Conservation (phyloP, 495 filamentous ascomycete genomes). For the Hamigera avellanea region DNA sequence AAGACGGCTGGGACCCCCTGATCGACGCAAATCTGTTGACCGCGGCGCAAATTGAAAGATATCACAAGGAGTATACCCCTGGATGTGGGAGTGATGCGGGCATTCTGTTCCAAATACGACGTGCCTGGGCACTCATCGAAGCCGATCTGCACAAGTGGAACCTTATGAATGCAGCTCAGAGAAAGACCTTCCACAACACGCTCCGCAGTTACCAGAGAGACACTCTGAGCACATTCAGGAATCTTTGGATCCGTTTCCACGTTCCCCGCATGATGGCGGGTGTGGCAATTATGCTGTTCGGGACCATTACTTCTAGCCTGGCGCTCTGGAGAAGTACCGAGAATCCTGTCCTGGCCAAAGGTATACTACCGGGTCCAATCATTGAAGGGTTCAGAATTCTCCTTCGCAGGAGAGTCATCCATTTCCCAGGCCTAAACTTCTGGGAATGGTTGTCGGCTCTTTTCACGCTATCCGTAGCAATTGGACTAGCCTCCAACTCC, state of each 20-base stretch:
- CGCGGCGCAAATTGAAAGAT: slow-evolving; percentile 78
- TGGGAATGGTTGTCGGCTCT: slow-evolving; percentile 81
- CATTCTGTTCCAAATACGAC: no score
- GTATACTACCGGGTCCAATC: no score
- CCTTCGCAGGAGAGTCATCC: no score
- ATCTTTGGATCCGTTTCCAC: slow-evolving; percentile 85
- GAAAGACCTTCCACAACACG: slow-evolving; percentile 20
- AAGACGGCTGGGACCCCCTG: slow-evolving; percentile 62
- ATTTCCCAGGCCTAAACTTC: slow-evolving; percentile 50
- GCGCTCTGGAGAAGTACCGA: no score
- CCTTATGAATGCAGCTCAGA: slow-evolving; percentile 27
- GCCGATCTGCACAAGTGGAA: slow-evolving; percentile 46
- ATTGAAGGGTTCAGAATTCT: no score
- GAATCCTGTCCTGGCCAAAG: no score
- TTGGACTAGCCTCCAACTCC: slow-evolving; percentile 93
- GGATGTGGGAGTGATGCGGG: no score
- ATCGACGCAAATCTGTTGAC: slow-evolving; percentile 63
- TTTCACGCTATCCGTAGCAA: slow-evolving; percentile 69
- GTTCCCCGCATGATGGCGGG: slow-evolving; percentile 73
- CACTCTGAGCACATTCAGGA: slow-evolving; percentile 69
- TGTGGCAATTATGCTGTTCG: slow-evolving; percentile 55
- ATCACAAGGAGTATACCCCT: slow-evolving; percentile 58
- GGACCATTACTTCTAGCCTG: slow-evolving; percentile 56
- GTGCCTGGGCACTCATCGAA: no score
- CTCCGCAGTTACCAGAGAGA: slow-evolving; percentile 56